Percentiles rank a stretch among this genome's conserved stretches.
phyloP scores from a whole-genome alignment of 345 rosid genomes.

The Passiflora organensis region DNA sequence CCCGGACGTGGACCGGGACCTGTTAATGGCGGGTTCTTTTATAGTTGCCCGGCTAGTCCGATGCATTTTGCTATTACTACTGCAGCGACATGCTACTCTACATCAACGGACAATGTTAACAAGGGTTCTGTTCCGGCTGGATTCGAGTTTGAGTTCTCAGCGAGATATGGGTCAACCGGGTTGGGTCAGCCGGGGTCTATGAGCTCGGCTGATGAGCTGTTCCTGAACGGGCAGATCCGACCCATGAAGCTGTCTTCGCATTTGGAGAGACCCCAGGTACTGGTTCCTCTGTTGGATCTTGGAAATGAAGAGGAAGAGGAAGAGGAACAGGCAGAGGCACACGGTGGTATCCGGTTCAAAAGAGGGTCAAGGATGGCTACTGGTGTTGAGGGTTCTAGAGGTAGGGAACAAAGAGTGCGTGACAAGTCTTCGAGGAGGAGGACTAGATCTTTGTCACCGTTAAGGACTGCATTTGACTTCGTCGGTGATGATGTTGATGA shows the following conservation, averaged over 20 bases:
- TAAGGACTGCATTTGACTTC: constrained; percentile 47
- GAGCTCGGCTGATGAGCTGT: constrained; percentile 91
- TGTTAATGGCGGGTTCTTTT: constrained; percentile 51
- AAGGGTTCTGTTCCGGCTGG: constrained; percentile 29
- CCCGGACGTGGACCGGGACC: constrained; percentile 57
- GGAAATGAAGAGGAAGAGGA: constrained; percentile 52
- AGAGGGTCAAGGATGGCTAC: constrained; percentile 2
- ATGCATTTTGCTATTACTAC: constrained; percentile 67
- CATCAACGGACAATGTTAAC: constrained; percentile 13
- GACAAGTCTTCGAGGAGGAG: constrained; percentile 67
- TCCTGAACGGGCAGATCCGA: constrained; percentile 84
- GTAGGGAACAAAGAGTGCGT: constrained; percentile 62
- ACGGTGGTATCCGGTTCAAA: background rate
- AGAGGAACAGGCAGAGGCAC: background rate
- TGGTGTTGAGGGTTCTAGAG: constrained; percentile 23
- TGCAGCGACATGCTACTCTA: constrained; percentile 9
- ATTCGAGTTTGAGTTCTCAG: constrained; percentile 86
- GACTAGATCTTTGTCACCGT: constrained; percentile 89
- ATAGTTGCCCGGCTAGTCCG: constrained; percentile 94
- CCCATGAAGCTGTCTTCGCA: constrained; percentile 91
- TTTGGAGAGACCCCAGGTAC: constrained; percentile 70
- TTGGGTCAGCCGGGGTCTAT: constrained; percentile 50
- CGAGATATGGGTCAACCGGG: constrained; percentile 40
- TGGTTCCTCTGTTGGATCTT: constrained; percentile 67
- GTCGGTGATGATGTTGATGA: constrained; percentile 16